Conservation (phyloP, 495 filamentous ascomycete species). For the Cercophora samala region DNA sequence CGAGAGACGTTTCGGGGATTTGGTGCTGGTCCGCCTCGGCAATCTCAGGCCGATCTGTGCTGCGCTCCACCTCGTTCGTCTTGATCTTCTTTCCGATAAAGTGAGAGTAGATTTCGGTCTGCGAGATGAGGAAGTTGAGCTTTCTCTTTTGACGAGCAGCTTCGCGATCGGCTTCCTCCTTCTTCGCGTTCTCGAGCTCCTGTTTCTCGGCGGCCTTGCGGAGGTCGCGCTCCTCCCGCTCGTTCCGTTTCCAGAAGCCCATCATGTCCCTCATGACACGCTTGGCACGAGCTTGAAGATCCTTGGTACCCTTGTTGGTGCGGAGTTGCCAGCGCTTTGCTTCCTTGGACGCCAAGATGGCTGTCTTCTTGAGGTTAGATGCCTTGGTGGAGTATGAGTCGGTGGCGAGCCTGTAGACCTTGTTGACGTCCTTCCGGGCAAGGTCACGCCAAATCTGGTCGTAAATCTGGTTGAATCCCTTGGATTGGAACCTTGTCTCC, state of each 20-base stretch:
- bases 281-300: constrained; percentile 94
- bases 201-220: constrained; percentile 92
- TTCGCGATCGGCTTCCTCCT: constrained; percentile 94
- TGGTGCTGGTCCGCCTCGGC: constrained; percentile 41
- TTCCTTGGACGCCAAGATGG: constrained; percentile 94
- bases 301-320: constrained; percentile 97
- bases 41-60: constrained; percentile 73
- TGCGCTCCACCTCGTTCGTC: constrained; percentile 86
- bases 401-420: constrained; percentile 80
- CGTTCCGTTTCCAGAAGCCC: constrained; percentile 99
- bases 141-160: constrained; percentile 96
- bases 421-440: constrained; percentile 86
- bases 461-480: constrained; percentile 94
- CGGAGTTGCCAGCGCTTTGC: constrained; percentile 94
- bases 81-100: constrained; percentile 99
- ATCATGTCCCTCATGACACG: constrained; percentile 99
- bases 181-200: constrained; percentile 93
- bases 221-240: constrained; percentile 92
- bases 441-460: constrained; percentile 98
- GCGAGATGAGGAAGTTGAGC: constrained; percentile 98
- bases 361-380: constrained; percentile 95
- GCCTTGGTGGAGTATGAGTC: constrained; percentile 77
- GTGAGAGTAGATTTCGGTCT: constrained; percentile 98
- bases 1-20: constrained; percentile 43
- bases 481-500: constrained; percentile 68